Base-by-base conservation (phyloP, 768 basidiomycete genomes). In the Pulveroboletus ravenelii region DNA sequence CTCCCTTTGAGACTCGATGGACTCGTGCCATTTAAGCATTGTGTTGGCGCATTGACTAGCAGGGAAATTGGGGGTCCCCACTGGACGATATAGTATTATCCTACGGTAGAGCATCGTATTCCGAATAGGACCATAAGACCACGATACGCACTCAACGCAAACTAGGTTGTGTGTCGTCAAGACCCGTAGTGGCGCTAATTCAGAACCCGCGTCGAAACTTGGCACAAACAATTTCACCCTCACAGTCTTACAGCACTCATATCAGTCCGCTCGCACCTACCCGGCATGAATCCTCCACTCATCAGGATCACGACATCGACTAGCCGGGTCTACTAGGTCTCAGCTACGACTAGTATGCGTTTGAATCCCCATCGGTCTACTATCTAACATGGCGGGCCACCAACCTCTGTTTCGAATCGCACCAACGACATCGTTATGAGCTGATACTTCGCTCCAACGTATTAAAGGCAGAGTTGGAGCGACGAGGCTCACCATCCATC, bases 401-500 rank as follows among this genome's bases (percentile, higher is more conserved):
- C 23, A 14, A 18, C 37, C 6, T 25, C 8, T 3, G 49, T 64
- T 59, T 51, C 34, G 17, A 54, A 50, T 44, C 48, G 18, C 23
- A 52, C 59, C 30, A 17, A 50, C 10, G 29, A 39, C 31, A 7
- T 35, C 17, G 29, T 20, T 10, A 25, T 36, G 29, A 17, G 39
- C 18, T 43, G n/a, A 20, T 27, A 14, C 17, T 7, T 15, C 6
- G 30, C n/a, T 36, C 14, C 5, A 36, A 10, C 40, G 43, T 55
- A 65, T 41, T 57, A 65, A 53, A 56, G 6, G 31, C 13, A 23
- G 35, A 13, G 6, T 32, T 36, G 6, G 34, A 41, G 30, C 32
- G 31, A 25, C n/a, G 45, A 48, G 7, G 15, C 7, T 5, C 20
- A 25, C 41, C 44, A 29, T 27, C 29, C 41, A 9, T 25, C 41